These are phyloP conservation scores for Aegilops speltoides DNA, from an alignment of 176 grass and related monocot species.

Conservation along the genomic window DNA sequence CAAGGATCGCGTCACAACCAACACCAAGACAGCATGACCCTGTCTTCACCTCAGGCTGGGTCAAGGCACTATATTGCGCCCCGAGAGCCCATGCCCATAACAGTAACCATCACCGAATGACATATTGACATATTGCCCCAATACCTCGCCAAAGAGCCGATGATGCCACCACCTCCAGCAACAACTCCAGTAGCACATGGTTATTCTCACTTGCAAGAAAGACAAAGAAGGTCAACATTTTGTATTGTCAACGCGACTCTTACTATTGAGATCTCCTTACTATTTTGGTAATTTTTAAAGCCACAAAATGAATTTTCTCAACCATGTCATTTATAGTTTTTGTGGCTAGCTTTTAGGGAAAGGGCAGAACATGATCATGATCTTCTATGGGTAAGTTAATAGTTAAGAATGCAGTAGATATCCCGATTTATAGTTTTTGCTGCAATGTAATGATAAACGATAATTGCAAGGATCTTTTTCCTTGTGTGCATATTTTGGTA, in stretches of 20 bases:
- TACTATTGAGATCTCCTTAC: too few relatives aligned
- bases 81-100: too few relatives aligned
- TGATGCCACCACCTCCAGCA: too few relatives aligned
- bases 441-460: background rate
- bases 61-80: too few relatives aligned
- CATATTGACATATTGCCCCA: too few relatives aligned
- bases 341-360: background rate
- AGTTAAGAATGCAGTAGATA: background rate
- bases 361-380: background rate
- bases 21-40: too few relatives aligned
- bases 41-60: too few relatives aligned
- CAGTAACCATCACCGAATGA: too few relatives aligned
- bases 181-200: too few relatives aligned
- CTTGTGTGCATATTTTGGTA: background rate
- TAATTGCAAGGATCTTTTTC: background rate
- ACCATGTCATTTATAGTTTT: background rate
- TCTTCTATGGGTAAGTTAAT: too few relatives aligned
- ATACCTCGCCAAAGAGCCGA: too few relatives aligned
- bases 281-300: background rate
- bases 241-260: background rate
- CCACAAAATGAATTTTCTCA: background rate
- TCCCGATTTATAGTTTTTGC: background rate
- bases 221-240: background rate
- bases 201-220: background rate
- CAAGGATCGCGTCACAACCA: too few relatives aligned